Evolutionary conservation across 495 filamentous ascomycete species (phyloP).

Genomic region (Pseudomonodictys pantanalensis): DNA sequence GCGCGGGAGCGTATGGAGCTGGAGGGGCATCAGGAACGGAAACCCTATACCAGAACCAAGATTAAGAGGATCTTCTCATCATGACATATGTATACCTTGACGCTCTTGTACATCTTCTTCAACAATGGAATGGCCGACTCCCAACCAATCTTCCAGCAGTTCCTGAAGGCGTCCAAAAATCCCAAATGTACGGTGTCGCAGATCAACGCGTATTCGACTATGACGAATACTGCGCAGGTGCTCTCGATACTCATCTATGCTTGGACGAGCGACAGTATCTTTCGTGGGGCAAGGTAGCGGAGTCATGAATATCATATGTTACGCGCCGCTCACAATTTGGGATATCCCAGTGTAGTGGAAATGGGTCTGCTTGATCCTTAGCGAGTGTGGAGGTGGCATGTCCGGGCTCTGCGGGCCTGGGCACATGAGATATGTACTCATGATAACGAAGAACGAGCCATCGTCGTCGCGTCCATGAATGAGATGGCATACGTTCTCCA

Average conservation of each 20-base stretch:
- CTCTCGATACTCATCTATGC: constrained; percentile 49
- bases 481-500: constrained; percentile 52
- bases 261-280: constrained; percentile 51
- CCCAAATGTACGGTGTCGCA: constrained; percentile 29
- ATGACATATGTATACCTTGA: constrained; percentile 53
- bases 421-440: constrained; percentile 19
- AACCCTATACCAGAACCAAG: constrained; percentile 48
- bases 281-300: constrained; percentile 57
- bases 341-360: too few relatives aligned
- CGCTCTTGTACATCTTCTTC: constrained; percentile 44
- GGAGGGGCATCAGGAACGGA: constrained; percentile 47
- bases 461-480: constrained; percentile 35
- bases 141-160: constrained; percentile 34
- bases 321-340: constrained; percentile 47
- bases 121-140: constrained; percentile 30
- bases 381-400: constrained; percentile 2
- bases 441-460: constrained; percentile 21
- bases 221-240: constrained; percentile 47
- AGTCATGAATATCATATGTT: constrained; percentile 54
- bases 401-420: constrained; percentile 16
- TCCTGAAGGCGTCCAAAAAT: constrained; percentile 20
- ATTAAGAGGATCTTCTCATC: constrained; percentile 54
- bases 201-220: constrained; percentile 47
- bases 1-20: constrained; percentile 46
- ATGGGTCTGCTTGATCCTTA: constrained; percentile 13